phyloP scores from a whole-genome alignment of 2,329 filamentous ascomycete species.

The Paecilomyces dactylethromorphus region DNA sequence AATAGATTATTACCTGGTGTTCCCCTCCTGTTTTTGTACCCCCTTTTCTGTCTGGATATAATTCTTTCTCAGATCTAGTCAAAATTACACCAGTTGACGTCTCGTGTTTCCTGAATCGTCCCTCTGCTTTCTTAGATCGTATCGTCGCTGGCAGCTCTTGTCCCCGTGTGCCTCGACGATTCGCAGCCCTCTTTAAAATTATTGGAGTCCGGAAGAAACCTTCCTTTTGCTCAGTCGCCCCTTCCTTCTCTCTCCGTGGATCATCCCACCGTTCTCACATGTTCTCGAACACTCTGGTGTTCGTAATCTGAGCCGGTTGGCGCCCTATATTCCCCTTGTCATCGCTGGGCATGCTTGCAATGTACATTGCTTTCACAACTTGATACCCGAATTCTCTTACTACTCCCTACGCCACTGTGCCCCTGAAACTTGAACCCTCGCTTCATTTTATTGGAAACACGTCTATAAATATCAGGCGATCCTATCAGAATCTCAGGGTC shows the following conservation, averaged over 20 bases:
- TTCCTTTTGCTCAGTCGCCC: not conserved
- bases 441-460: slow-evolving; percentile 12
- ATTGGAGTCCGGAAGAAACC: not conserved
- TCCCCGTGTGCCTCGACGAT: slow-evolving; percentile 26
- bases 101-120: slow-evolving; percentile 20
- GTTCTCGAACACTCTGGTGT: not conserved
- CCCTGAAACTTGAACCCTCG: not conserved
- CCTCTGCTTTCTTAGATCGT: slow-evolving; percentile 16
- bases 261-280: not conserved
- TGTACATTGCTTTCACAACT: not conserved
- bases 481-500: not conserved
- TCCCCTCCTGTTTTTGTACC: slow-evolving; percentile 4
- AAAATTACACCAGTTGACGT: slow-evolving; percentile 4
- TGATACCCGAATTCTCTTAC: not conserved
- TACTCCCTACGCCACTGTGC: not conserved
- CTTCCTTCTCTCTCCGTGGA: not conserved
- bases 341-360: not conserved
- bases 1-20: slow-evolving; percentile 13
- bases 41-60: slow-evolving; percentile 1
- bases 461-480: slow-evolving; percentile 8
- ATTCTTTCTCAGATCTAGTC: not conserved
- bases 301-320: not conserved
- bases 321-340: not conserved
- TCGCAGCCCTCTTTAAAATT: slow-evolving; percentile 10
- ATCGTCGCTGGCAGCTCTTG: slow-evolving; percentile 14